These are phyloP conservation scores for Globisporangium okanoganense DNA, from an alignment of 352 stramenopile genomes.

Conservation along the genomic window DNA sequence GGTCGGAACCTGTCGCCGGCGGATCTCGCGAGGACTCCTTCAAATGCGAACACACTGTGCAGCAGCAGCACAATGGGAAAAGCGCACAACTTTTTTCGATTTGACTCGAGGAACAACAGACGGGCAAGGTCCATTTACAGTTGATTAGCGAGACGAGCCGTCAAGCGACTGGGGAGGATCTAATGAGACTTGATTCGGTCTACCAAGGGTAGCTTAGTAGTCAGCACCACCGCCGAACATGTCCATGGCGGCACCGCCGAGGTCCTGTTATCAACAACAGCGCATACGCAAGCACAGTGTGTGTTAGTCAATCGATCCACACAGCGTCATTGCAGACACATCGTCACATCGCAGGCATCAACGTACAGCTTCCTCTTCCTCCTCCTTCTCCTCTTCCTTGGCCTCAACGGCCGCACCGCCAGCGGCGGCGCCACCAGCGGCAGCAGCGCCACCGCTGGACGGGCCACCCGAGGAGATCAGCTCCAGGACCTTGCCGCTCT, in stretches of 20 bases:
- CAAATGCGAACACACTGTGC: background rate
- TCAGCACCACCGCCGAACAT: slow-evolving; percentile 63
- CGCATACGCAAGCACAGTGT: slow-evolving; percentile 6
- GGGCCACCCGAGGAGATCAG: slow-evolving; percentile 73
- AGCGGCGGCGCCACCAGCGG: slow-evolving; percentile 31
- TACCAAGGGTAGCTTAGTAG: slow-evolving; percentile 46
- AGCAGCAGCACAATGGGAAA: slow-evolving; percentile 1
- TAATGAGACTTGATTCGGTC: slow-evolving; percentile 20
- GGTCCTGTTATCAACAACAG: slow-evolving; percentile 25
- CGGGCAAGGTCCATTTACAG: slow-evolving; percentile 45
- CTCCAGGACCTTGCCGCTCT: slow-evolving; percentile 78
- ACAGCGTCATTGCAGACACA: background rate
- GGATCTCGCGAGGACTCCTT: background rate
- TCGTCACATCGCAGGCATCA: background rate
- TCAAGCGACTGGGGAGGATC: slow-evolving; percentile 28
- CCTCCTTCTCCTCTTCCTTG: slow-evolving; percentile 47
- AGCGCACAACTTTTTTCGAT: slow-evolving; percentile 15
- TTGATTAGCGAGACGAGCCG: slow-evolving; percentile 32
- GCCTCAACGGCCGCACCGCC: slow-evolving; percentile 28
- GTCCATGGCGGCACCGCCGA: slow-evolving; percentile 64
- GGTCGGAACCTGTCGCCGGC: background rate
- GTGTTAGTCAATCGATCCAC: slow-evolving; percentile 8
- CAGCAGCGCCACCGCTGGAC: slow-evolving; percentile 28
- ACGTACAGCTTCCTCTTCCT: slow-evolving; percentile 67
- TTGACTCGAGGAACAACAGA: slow-evolving; percentile 41